These are phyloP conservation scores for Kazachstania bromeliacearum DNA, from an alignment of 805 yeast species.

Conservation along the genomic window DNA sequence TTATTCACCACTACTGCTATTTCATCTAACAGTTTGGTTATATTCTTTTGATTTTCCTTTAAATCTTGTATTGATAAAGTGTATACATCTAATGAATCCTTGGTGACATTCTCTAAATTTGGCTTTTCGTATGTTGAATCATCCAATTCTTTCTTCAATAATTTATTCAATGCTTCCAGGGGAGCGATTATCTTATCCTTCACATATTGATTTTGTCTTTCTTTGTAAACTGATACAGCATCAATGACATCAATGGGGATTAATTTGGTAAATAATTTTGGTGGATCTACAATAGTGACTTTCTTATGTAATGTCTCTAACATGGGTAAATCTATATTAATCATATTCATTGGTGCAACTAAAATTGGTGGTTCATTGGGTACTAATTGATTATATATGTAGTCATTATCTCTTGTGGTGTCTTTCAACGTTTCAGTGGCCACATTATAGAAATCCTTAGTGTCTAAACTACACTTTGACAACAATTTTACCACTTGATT, in stretches of 20 bases:
- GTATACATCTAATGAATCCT: slow-evolving; percentile 43
- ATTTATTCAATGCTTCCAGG: slow-evolving; percentile 36
- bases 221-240: slow-evolving; percentile 57
- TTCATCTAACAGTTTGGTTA: slow-evolving; percentile 34
- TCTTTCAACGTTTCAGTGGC: slow-evolving; percentile 38
- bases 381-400: slow-evolving; percentile 60
- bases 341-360: slow-evolving; percentile 44
- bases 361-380: slow-evolving; percentile 43
- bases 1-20: slow-evolving; percentile 35
- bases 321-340: slow-evolving; percentile 28
- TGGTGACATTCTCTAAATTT: slow-evolving; percentile 1
- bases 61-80: slow-evolving; percentile 10
- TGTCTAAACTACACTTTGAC: slow-evolving; percentile 20
- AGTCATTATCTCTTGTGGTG: slow-evolving; percentile 72
- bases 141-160: slow-evolving; percentile 27
- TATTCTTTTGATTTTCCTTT: slow-evolving; percentile 26
- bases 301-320: slow-evolving; percentile 4
- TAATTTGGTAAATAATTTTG: slow-evolving; percentile 44
- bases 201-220: slow-evolving; percentile 50
- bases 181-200: slow-evolving; percentile 39
- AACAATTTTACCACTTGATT: background rate
- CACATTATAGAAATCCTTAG: slow-evolving; percentile 33
- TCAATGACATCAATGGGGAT: slow-evolving; percentile 61
- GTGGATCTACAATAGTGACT: slow-evolving; percentile 1
- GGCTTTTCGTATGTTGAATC: background rate